phyloP scores from a whole-genome alignment of 345 rosid genomes.

The Sonneratia caseolaris region DNA sequence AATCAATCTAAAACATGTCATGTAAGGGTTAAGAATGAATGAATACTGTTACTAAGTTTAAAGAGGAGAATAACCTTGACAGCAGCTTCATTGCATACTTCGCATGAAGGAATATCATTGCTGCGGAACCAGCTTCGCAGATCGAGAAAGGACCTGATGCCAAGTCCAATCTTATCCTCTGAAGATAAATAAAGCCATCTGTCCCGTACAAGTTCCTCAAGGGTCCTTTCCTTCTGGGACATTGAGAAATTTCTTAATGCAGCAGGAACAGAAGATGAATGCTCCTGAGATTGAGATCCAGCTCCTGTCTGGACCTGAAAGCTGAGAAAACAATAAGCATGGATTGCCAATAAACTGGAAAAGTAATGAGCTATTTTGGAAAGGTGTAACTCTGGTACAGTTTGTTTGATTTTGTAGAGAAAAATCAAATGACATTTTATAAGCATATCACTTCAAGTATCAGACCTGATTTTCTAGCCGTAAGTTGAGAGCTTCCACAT shows the following conservation, averaged over 20 bases:
- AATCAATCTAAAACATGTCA: too few species aligned
- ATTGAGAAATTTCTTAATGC: slow-evolving; percentile 72
- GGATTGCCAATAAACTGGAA: neutral
- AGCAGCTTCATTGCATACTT: slow-evolving; percentile 88
- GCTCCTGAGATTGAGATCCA: slow-evolving; percentile 31
- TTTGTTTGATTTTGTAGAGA: neutral
- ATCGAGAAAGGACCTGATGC: slow-evolving; percentile 75
- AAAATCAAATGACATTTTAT: neutral
- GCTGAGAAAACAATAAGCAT: slow-evolving; percentile 11
- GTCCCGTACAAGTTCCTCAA: slow-evolving; percentile 58
- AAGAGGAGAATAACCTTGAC: slow-evolving; percentile 46
- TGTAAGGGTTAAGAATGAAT: too few species aligned
- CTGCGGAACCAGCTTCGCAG: slow-evolving; percentile 72
- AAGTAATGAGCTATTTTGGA: neutral
- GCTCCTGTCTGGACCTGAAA: slow-evolving; percentile 32
- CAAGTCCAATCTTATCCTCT: slow-evolving; percentile 67
- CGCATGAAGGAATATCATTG: slow-evolving; percentile 63
- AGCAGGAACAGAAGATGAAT: slow-evolving; percentile 38
- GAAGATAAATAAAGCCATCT: slow-evolving; percentile 57
- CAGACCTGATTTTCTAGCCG: slow-evolving; percentile 67
- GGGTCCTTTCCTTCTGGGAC: slow-evolving; percentile 76
- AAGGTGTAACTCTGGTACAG: neutral
- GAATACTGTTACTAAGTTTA: neutral
- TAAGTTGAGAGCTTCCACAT: slow-evolving; percentile 59
- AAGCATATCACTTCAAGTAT: neutral